Evolutionary conservation across 805 yeast genomes (phyloP).

Genomic region (Metschnikowia colocasiae): DNA sequence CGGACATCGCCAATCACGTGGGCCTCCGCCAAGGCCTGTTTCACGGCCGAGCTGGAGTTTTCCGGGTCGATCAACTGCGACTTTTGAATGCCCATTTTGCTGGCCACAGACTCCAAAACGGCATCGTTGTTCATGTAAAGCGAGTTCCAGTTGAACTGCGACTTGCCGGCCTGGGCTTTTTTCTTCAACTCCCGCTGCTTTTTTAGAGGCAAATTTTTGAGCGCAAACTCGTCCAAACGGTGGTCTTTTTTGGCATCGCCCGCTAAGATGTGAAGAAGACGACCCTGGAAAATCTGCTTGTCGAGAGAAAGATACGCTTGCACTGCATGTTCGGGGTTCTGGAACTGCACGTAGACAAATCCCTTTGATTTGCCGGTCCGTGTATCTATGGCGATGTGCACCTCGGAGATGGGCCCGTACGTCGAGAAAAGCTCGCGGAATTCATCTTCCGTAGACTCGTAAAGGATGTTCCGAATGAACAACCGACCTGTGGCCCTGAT

Average conservation of each 20-base stretch:
- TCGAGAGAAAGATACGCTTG: constrained; percentile 71
- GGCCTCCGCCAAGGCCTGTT: constrained; percentile 96
- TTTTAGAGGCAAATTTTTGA: constrained; percentile 86
- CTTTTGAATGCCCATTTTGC: constrained; percentile 76
- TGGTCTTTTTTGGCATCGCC: constrained; percentile 81
- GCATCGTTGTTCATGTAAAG: constrained; percentile 88
- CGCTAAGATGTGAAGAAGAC: constrained; percentile 84
- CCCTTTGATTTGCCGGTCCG: constrained; percentile 91
- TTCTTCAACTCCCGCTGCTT: constrained; percentile 83
- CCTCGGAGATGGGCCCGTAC: constrained; percentile 79
- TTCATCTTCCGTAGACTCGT: constrained; percentile 76
- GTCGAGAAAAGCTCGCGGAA: constrained; percentile 58
- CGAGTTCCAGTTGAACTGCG: constrained; percentile 93
- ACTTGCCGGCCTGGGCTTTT: constrained; percentile 78
- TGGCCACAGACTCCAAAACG: constrained; percentile 84
- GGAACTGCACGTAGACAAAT: constrained; percentile 78
- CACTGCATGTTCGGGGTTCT: constrained; percentile 67
- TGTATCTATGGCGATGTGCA: constrained; percentile 88
- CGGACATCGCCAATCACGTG: constrained; percentile 91
- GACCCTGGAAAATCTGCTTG: constrained; percentile 89
- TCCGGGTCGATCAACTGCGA: constrained; percentile 85
- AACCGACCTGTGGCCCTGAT: constrained; percentile 73
- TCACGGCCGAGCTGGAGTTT: constrained; percentile 83
- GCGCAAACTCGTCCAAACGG: constrained; percentile 82
- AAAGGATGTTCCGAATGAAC: constrained; percentile 82